A percentile compares a stretch with the other conserved stretches of the same genome.
These are phyloP conservation scores for Volvox africanus DNA, from an alignment of 139 green algal species.

Conservation along the genomic window DNA sequence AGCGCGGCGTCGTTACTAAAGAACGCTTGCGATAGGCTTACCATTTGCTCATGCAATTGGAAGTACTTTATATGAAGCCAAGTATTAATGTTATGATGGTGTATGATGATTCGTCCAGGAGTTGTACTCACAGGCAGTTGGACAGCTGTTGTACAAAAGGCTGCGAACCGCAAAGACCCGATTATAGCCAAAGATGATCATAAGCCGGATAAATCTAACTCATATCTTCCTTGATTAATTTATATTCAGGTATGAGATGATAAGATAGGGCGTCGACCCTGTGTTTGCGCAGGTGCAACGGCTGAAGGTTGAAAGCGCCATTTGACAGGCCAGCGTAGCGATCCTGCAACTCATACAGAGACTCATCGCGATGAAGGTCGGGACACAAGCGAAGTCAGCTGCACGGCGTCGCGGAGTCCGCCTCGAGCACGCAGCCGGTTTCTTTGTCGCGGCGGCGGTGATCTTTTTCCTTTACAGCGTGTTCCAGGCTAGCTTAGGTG, in stretches of 20 bases:
- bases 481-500: constrained; percentile 7
- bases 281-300: background rate
- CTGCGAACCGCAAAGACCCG: background rate
- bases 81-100: no score
- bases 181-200: no score
- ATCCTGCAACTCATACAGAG: background rate
- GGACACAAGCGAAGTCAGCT: background rate
- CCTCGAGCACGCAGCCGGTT: constrained; percentile 32
- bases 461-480: constrained; percentile 41
- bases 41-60: no score
- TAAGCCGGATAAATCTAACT: no score
- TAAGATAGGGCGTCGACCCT: no score
- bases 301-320: background rate
- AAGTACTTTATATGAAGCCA: no score
- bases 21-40: no score
- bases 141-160: background rate
- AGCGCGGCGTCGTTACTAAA: no score
- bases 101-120: no score
- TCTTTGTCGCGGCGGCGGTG: constrained; percentile 32
- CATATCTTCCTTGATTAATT: no score
- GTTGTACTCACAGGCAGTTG: background rate
- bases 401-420: background rate
- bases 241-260: no score
- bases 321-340: background rate
- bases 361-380: constrained; percentile 2